Base-by-base conservation (phyloP, 495 filamentous ascomycete species). In the Tuber melanosporum region DNA sequence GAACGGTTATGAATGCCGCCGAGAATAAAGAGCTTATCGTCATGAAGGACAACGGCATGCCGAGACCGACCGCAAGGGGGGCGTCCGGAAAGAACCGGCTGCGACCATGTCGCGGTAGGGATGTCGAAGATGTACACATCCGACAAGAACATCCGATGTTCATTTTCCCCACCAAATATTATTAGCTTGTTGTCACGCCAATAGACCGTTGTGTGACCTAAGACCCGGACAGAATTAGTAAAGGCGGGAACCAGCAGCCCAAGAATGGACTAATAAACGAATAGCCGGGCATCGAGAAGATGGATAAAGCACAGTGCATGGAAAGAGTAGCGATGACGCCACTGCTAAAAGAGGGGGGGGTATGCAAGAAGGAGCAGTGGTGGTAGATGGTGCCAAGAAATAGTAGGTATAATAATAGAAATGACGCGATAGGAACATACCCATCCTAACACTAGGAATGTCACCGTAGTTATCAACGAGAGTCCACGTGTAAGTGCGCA, bases 401-500 rank as follows among this genome's bases (percentile, higher is more conserved):
- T 66, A 66, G 57, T 66, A 75, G 32, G 19, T 8, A 75, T 69
- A 43, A 73, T 70, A 66, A 45, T 57, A 71, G 70, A 46, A 76
- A 76, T 15, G 69, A 72, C 41, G n/a, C 52, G 72, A 71, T 74
- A 69, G 77, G 75, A 71, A 84, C 88, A 75, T 86, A 96, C 95
- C 95, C 95, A 99, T 98, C 82, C 95, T 90, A 45, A 99, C 95
- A 32, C 96, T 95, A 7, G 95, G 95, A 76, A 99, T 99, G 84
- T 98, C 95, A 22, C 95, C 95, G 86, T 96, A 99, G 85, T 99
- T 99, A 84, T 99, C 95, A 15, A 99, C 94, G 36, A 99, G 86
- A 57, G 90, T 95, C 95, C 95, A 99, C 81, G 94, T 92, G 76
- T 94, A 89, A 69, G 91, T 92, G 77, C 91, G 88, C 73, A 99